Evolutionary conservation across 2,329 filamentous ascomycete genomes (phyloP).

Genomic region (Neobulgaria alba): DNA sequence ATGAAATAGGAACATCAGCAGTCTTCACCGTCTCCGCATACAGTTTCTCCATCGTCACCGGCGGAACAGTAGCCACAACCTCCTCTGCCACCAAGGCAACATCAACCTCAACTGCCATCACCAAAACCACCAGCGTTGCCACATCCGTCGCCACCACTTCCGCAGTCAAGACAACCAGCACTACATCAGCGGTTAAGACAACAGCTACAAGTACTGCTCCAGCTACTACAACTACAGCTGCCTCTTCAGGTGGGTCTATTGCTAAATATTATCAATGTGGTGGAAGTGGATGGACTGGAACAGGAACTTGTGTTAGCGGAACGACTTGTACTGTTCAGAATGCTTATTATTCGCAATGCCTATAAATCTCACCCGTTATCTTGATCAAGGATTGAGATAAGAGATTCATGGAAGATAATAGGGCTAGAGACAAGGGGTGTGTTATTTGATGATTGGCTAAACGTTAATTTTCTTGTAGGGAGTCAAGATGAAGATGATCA

Average conservation of each 20-base stretch:
- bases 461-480: too few relatives aligned
- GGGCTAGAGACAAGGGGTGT: too few relatives aligned
- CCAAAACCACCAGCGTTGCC: not conserved
- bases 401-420: too few relatives aligned
- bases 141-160: not conserved
- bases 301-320: conserved; percentile 11
- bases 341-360: conserved; percentile 15
- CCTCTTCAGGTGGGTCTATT: conserved; percentile 1
- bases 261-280: conserved; percentile 8
- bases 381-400: too few relatives aligned
- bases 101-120: not conserved
- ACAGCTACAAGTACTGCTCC: not conserved
- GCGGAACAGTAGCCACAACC: not conserved
- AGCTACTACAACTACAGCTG: not conserved
- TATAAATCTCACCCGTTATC: conserved; percentile 1
- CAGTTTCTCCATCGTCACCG: conserved; percentile 6
- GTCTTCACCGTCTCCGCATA: conserved; percentile 35
- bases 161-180: not conserved
- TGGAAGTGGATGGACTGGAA: conserved; percentile 14
- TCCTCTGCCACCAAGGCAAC: not conserved
- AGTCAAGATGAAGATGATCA: too few relatives aligned
- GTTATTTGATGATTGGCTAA: too few relatives aligned
- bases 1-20: conserved; percentile 33
- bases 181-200: not conserved
- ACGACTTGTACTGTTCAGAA: conserved; percentile 11